Percentiles rank a stretch among this genome's conserved stretches.
These are phyloP conservation scores for Podospora pseudoanserina DNA, from an alignment of 495 filamentous ascomycete species.

Conservation along the genomic window DNA sequence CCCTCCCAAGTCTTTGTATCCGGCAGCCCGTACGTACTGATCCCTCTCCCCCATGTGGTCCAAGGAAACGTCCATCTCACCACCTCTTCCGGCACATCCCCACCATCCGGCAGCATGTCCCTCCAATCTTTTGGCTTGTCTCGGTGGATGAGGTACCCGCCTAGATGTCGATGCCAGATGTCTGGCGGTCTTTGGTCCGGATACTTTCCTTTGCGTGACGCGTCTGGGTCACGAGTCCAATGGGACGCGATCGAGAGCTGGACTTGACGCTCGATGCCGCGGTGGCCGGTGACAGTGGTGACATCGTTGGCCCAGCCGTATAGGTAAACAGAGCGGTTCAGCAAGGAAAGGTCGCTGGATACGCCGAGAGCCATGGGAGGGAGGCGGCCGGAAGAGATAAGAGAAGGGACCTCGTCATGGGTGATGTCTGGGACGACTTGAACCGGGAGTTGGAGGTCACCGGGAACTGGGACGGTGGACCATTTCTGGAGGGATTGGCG, in stretches of 20 bases:
- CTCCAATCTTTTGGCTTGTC: slow-evolving; percentile 35
- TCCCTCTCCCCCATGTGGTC: slow-evolving; percentile 35
- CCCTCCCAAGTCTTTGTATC: slow-evolving; percentile 37
- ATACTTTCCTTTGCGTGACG: slow-evolving; percentile 3
- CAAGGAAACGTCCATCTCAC: slow-evolving; percentile 31
- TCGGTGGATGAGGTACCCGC: slow-evolving; percentile 32
- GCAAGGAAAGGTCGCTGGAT: slow-evolving; percentile 25
- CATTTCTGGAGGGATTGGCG: slow-evolving; percentile 21
- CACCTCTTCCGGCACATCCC: slow-evolving; percentile 26
- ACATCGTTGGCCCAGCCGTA: slow-evolving; percentile 30
- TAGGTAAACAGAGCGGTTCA: slow-evolving; percentile 34
- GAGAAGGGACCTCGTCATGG: slow-evolving; percentile 14
- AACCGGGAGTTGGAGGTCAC: slow-evolving; percentile 28
- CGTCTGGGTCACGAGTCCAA: slow-evolving; percentile 15
- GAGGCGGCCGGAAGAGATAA: slow-evolving; percentile 19
- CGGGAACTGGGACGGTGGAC: slow-evolving; percentile 28
- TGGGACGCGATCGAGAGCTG: slow-evolving; percentile 27
- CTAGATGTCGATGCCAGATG: slow-evolving; percentile 31
- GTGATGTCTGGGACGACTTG: slow-evolving; percentile 29
- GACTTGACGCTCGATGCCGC: slow-evolving; percentile 33
- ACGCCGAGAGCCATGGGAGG: slow-evolving; percentile 30
- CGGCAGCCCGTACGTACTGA: slow-evolving; percentile 33
- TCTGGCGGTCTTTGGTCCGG: slow-evolving; percentile 24
- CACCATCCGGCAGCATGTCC: slow-evolving; percentile 17
- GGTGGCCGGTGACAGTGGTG: slow-evolving; percentile 32